phyloP scores from a whole-genome alignment of 1,284 basidiomycete genomes.

The Gymnopus androsaceus region DNA sequence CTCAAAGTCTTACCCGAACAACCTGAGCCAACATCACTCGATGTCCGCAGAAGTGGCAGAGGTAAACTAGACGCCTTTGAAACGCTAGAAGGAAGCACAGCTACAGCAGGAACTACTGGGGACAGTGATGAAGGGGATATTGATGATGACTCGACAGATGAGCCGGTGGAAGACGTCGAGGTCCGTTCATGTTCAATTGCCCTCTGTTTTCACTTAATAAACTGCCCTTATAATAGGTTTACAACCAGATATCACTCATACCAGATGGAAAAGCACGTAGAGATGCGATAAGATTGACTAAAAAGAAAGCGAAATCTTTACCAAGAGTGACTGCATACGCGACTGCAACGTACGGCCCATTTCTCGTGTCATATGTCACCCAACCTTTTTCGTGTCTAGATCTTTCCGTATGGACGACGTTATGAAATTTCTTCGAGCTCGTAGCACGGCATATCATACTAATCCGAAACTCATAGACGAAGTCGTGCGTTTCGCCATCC shows the following conservation, averaged over 20 bases:
- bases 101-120: slow-evolving; percentile 53
- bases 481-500: too few relatives aligned
- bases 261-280: slow-evolving; percentile 92
- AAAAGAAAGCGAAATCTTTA: slow-evolving; percentile 90
- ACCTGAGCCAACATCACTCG: slow-evolving; percentile 58
- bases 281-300: slow-evolving; percentile 88
- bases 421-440: slow-evolving; percentile 85
- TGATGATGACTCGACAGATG: slow-evolving; percentile 57
- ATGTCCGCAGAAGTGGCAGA: slow-evolving; percentile 23
- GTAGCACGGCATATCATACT: slow-evolving; percentile 80
- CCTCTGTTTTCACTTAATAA: slow-evolving; percentile 10
- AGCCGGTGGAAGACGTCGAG: slow-evolving; percentile 64
- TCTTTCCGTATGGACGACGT: slow-evolving; percentile 88
- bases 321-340: slow-evolving; percentile 96
- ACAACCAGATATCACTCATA: slow-evolving; percentile 89
- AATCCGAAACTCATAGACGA: slow-evolving; percentile 81
- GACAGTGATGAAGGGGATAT: slow-evolving; percentile 74
- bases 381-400: slow-evolving; percentile 38
- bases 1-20: slow-evolving; percentile 94
- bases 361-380: slow-evolving; percentile 1
- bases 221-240: slow-evolving; percentile 53
- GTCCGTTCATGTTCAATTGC: slow-evolving; percentile 40
- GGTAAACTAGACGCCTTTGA: slow-evolving; percentile 36
- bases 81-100: slow-evolving; percentile 40
- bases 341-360: slow-evolving; percentile 74